Evolutionary conservation across 768 basidiomycete genomes (phyloP), one percentile per base, ranked within the genome.

Genomic region (Candolleomyces eurysporus): DNA sequence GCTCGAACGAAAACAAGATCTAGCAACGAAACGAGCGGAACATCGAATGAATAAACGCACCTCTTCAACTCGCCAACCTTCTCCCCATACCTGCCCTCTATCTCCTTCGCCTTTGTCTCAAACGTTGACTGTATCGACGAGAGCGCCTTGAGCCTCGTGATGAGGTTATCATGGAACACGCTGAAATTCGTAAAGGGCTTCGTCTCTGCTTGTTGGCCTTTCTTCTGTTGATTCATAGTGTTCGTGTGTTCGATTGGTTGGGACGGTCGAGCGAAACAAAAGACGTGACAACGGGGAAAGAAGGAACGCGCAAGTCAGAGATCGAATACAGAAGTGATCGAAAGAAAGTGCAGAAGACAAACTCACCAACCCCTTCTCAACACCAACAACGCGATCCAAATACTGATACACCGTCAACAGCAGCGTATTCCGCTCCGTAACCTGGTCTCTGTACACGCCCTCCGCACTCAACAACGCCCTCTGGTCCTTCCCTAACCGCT

Each of bases 141-240:
- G 61, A 98, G 83, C 0, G 87, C 80, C 69, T 94, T 94, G 31
- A 99, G 80, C 13, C 96, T 85, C 1, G 87, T 85, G 69, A 97
- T 90, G 22, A 99, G 84, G 66, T 94, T 95, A 73, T 97, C 95
- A 66, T 96, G 92, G 81, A 99, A 97, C 58, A 94, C 89, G 64
- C 84, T 78, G 68, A 98, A 97, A 74, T 96, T 96, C 21, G 94
- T 93, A 75, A 93, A 94, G 0, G 94, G 94, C 68, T 94, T 95
- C 0, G 93, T 92, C 71, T 94, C 92, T 0, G 86, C 87, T 63
- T 89, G 84, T 1, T 84, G 80, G 1, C 84, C 80, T 68, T 89
- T 92, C 75, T 92, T 92, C 91, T 91, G 67, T 43, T 36, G 26
- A 26, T 26, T 26, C 26, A 26, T 26, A 26, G 26, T 26, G 26